phyloP scores from a whole-genome alignment of 2,329 filamentous ascomycete species.

The Alternaria gansuensis region DNA sequence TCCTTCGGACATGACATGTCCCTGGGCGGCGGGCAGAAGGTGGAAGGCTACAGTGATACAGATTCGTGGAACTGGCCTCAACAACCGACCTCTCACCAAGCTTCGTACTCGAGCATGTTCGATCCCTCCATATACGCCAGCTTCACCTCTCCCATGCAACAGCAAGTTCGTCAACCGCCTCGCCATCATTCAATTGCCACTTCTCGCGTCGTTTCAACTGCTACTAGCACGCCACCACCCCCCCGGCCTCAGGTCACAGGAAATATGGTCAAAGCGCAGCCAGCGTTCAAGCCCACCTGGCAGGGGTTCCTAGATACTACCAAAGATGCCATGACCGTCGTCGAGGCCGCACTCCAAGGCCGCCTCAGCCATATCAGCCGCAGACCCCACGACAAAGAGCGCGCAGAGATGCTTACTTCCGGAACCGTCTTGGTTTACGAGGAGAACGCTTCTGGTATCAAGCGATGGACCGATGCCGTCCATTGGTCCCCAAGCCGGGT shows the following conservation, averaged over 20 bases:
- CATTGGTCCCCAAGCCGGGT: conserved; percentile 91
- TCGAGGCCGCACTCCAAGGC: conserved; percentile 79
- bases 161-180: conserved; percentile 31
- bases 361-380: conserved; percentile 78
- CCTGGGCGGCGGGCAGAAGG: conserved; percentile 44
- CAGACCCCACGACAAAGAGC: conserved; percentile 85
- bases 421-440: conserved; percentile 93
- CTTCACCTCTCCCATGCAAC: conserved; percentile 36
- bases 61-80: conserved; percentile 48
- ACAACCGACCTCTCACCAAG: conserved; percentile 35
- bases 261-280: conserved; percentile 49
- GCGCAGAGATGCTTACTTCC: conserved; percentile 78
- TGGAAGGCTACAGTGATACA: conserved; percentile 44
- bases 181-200: conserved; percentile 47
- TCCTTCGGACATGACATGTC: conserved; percentile 49
- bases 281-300: conserved; percentile 69
- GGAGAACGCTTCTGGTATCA: conserved; percentile 88
- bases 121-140: conserved; percentile 44
- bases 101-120: conserved; percentile 41
- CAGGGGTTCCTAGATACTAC: conserved; percentile 73
- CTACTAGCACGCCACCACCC: conserved; percentile 44
- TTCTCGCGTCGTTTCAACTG: conserved; percentile 36
- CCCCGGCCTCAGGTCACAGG: conserved; percentile 41
- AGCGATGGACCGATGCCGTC: conserved; percentile 91
- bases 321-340: conserved; percentile 78